Conservation (phyloP, 2,329 filamentous ascomycete genomes). For the Nemania diffusa region DNA sequence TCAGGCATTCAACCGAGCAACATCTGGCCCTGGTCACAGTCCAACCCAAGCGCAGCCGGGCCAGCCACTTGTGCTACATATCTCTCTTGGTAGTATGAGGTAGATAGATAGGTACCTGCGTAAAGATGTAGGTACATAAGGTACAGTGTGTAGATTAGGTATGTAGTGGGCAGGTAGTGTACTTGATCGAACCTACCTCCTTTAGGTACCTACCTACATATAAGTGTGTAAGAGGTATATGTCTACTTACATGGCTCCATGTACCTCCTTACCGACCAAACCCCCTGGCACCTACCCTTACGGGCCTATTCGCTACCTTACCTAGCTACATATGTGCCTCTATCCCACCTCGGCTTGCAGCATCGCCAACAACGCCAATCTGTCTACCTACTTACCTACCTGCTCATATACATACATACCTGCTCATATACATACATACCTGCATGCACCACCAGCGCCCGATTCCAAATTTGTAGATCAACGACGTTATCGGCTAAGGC, state of each 20-base stretch:
- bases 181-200: too few relatives aligned
- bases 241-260: background rate
- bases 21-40: background rate
- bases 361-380: background rate
- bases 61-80: conserved; percentile 8
- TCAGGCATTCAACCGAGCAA: background rate
- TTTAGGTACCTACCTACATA: background rate
- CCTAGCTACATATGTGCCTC: background rate
- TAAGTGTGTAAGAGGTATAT: background rate
- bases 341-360: background rate
- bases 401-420: background rate
- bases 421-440: background rate
- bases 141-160: too few relatives aligned
- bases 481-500: conserved; percentile 11
- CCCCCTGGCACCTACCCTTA: too few relatives aligned
- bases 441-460: background rate
- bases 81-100: background rate
- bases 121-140: background rate
- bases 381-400: background rate
- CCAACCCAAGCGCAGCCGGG: background rate
- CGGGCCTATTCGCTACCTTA: conserved; percentile 2
- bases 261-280: background rate
- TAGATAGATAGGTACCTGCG: too few relatives aligned
- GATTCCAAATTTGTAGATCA: conserved; percentile 26
- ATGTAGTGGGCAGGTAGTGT: too few relatives aligned